phyloP scores from a whole-genome alignment of 331 rosid species.

The Acacia concinna region DNA sequence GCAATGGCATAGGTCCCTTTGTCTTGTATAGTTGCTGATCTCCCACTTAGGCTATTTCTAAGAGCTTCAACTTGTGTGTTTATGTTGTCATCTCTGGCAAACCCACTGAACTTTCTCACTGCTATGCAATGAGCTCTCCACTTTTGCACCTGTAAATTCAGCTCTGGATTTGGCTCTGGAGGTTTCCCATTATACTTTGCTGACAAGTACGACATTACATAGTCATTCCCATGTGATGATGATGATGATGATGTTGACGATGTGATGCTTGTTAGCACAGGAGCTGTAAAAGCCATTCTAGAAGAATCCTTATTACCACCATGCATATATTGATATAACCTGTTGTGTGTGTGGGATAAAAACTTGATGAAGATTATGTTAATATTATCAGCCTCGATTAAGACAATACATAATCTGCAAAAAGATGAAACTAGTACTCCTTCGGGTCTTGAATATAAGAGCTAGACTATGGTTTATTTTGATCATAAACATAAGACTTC shows the following conservation, averaged over 20 bases:
- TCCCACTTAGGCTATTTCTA: conserved; percentile 38
- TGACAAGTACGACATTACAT: conserved; percentile 48
- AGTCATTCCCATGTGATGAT: conserved; percentile 15
- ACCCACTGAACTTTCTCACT: conserved; percentile 63
- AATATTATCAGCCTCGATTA: neutral
- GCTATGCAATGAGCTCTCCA: conserved; percentile 64
- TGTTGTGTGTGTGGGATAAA: conserved; percentile 9
- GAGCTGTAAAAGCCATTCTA: conserved; percentile 53
- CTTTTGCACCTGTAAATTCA: conserved; percentile 50
- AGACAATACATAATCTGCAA: neutral
- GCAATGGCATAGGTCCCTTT: conserved; percentile 53
- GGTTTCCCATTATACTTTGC: conserved; percentile 33
- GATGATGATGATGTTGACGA: conserved; percentile 28
- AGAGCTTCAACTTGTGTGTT: conserved; percentile 54
- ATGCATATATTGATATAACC: conserved; percentile 72
- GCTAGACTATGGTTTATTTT: no score
- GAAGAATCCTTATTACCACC: conserved; percentile 58
- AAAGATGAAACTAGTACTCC: neutral
- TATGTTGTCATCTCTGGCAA: conserved; percentile 61
- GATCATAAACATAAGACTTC: no score
- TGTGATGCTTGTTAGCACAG: conserved; percentile 54
- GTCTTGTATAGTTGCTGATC: conserved; percentile 29
- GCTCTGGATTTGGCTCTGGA: conserved; percentile 56
- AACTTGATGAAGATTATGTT: neutral
- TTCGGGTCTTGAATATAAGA: no score